These are phyloP conservation scores for Trichoderma asperelloides DNA, from an alignment of 495 filamentous ascomycete species.

Conservation along the genomic window DNA sequence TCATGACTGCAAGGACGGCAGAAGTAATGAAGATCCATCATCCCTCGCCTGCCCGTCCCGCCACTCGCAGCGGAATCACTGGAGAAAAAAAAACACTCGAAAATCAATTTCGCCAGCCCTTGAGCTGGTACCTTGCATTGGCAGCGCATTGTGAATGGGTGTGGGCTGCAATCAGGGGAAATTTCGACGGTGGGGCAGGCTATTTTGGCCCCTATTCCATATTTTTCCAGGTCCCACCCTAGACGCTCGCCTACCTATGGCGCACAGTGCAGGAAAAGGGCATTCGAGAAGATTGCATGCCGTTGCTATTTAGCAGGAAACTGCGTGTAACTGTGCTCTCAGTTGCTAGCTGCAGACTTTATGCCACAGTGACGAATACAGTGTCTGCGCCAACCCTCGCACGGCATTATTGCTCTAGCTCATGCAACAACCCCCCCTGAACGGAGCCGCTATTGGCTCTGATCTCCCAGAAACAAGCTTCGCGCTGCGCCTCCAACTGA, in stretches of 20 bases:
- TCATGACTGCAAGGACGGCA: too few species aligned
- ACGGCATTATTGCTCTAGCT: too few species aligned
- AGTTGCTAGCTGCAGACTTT: background rate
- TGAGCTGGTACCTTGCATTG: background rate
- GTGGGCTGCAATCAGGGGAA: background rate
- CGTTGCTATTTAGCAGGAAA: background rate
- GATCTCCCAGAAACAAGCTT: conserved; percentile 2
- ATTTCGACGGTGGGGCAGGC: background rate
- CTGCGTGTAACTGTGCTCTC: background rate
- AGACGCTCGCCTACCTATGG: background rate
- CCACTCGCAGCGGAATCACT: too few species aligned
- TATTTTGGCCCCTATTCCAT: background rate
- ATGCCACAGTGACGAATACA: background rate
- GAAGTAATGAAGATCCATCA: too few species aligned
- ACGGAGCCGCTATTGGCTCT: conserved; percentile 1
- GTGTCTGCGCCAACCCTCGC: background rate
- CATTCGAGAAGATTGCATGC: background rate
- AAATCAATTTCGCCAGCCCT: background rate
- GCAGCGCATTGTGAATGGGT: background rate
- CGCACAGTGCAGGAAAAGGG: background rate
- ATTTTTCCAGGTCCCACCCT: background rate
- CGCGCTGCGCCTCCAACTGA: background rate
- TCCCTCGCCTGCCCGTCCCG: too few species aligned
- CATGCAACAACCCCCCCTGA: background rate
- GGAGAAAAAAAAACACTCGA: too few species aligned